phyloP scores from a whole-genome alignment of 768 basidiomycete genomes.

The Tylopilus felleus region DNA sequence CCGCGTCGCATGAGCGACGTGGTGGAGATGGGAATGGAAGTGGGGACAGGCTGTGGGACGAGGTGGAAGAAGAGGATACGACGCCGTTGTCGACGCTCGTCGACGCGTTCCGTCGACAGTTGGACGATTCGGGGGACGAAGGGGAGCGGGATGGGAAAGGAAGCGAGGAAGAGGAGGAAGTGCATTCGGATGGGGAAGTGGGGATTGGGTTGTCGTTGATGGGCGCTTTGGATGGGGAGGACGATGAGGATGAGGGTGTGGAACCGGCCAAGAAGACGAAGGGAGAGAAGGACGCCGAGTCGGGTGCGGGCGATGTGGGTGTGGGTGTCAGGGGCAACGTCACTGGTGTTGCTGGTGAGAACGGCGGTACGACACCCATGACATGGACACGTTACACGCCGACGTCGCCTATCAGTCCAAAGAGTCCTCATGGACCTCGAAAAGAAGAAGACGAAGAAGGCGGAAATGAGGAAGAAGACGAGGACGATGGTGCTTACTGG shows the following conservation, averaged over 20 bases:
- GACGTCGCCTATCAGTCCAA: slow-evolving; percentile 13
- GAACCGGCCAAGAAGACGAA: slow-evolving; percentile 5
- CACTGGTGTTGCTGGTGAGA: not conserved
- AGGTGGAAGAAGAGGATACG: slow-evolving; percentile 16
- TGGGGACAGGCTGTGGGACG: not conserved
- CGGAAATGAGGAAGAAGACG: slow-evolving; percentile 21
- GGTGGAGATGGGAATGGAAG: not conserved
- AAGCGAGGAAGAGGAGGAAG: slow-evolving; percentile 10
- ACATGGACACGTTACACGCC: slow-evolving; percentile 32
- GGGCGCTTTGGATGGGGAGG: slow-evolving; percentile 42
- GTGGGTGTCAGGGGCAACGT: slow-evolving; percentile 2
- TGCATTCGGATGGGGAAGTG: slow-evolving; percentile 54
- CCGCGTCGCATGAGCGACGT: not conserved
- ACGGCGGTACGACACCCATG: slow-evolving; percentile 13
- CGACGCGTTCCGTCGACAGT: slow-evolving; percentile 22
- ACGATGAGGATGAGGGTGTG: slow-evolving; percentile 11
- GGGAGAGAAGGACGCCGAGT: not conserved
- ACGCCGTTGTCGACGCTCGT: slow-evolving; percentile 26
- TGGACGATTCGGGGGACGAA: slow-evolving; percentile 13
- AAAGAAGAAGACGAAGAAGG: slow-evolving; percentile 8
- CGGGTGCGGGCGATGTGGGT: slow-evolving; percentile 3
- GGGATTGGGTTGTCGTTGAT: slow-evolving; percentile 71
- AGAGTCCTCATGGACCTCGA: not conserved
- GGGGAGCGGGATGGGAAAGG: not conserved
- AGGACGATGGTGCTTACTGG: slow-evolving; percentile 46